Conservation (phyloP, 345 rosid genomes). For the Chamaenerion angustifolium region DNA sequence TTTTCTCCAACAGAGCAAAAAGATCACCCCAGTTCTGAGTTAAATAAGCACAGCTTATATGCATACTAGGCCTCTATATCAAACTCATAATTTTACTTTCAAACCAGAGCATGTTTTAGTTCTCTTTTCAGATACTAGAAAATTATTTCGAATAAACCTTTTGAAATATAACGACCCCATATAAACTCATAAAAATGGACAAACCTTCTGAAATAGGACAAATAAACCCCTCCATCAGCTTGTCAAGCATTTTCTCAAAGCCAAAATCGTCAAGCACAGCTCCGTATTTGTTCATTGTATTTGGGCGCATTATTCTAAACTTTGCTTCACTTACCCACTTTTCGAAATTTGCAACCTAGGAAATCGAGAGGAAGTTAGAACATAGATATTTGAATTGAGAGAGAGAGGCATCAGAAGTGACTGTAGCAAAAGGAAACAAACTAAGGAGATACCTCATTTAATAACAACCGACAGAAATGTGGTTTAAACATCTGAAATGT, state of each 20-base stretch:
- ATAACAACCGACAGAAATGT: conserved; percentile 53
- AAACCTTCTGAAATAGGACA: conserved; percentile 71
- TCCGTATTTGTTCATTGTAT: conserved; percentile 89
- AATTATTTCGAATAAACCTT: no score
- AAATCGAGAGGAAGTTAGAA: conserved; percentile 4
- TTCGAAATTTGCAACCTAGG: conserved; percentile 79
- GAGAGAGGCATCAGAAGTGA: not conserved
- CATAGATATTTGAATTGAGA: not conserved
- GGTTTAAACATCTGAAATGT: conserved; percentile 83
- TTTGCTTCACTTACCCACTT: conserved; percentile 62
- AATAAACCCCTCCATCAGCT: conserved; percentile 63
- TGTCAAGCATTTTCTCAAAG: conserved; percentile 73
- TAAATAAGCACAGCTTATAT: no score
- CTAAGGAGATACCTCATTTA: conserved; percentile 48
- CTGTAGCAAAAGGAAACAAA: not conserved
- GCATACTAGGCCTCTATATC: no score
- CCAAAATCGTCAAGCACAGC: conserved; percentile 98
- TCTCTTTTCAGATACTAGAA: no score
- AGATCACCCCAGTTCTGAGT: no score
- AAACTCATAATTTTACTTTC: no score
- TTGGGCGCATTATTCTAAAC: conserved; percentile 83
- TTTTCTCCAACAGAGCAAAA: no score
- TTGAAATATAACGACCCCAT: not conserved
- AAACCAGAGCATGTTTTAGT: no score
- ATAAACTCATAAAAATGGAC: not conserved